phyloP scores from a whole-genome alignment of 257 asterid species.

The Lavandula angustifolia region DNA sequence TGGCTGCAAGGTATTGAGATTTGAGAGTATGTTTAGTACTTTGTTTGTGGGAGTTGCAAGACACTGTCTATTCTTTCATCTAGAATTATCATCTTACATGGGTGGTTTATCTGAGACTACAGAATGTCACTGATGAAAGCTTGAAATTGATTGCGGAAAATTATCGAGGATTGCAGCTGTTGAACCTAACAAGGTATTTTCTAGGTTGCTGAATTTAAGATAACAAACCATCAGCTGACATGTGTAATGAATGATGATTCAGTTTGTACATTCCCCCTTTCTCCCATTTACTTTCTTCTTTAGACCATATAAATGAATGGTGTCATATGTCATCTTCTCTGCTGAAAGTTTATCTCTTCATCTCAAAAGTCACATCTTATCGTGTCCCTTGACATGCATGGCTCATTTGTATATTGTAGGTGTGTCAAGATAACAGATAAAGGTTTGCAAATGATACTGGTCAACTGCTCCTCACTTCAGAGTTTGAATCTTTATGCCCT shows the following conservation, averaged over 20 bases:
- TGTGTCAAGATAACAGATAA: constrained; percentile 80
- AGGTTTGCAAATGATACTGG: constrained; percentile 69
- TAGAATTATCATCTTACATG: constrained; percentile 34
- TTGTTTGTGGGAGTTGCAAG: constrained; percentile 21
- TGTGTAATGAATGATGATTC: not conserved
- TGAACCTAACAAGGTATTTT: constrained; percentile 81
- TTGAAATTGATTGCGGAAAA: constrained; percentile 64
- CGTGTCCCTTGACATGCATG: constrained; percentile 4
- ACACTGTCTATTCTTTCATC: constrained; percentile 14
- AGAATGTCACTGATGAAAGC: constrained; percentile 79
- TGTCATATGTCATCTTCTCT: not conserved
- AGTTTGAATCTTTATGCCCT: constrained; percentile 94
- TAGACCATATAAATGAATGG: not conserved
- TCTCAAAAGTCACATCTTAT: constrained; percentile 8
- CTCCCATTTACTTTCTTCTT: constrained; percentile 4
- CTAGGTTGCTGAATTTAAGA: constrained; percentile 1
- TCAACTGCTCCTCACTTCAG: constrained; percentile 66
- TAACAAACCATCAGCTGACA: not conserved
- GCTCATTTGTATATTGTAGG: constrained; percentile 44
- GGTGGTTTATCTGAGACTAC: constrained; percentile 40
- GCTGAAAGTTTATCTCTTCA: constrained; percentile 6
- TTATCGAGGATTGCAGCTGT: constrained; percentile 58
- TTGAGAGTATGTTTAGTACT: not conserved
- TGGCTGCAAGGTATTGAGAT: constrained; percentile 79
- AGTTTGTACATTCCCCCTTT: not conserved